phyloP scores from a whole-genome alignment of 495 filamentous ascomycete genomes.

The Talaromyces liani region DNA sequence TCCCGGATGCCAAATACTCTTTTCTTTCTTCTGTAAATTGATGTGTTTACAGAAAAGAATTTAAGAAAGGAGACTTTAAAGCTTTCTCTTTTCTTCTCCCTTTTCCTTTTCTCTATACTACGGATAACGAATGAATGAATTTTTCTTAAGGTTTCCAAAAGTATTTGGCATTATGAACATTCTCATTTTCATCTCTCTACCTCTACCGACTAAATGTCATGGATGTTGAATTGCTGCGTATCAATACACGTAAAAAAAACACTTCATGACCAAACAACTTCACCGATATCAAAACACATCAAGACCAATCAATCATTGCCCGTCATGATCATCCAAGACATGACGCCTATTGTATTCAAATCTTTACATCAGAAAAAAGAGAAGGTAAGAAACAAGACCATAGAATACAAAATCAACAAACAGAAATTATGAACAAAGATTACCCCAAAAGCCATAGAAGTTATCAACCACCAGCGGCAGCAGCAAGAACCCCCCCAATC shows the following conservation, averaged over 20 bases:
- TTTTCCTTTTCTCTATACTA: slow-evolving; percentile 1
- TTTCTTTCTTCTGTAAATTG: slow-evolving; percentile 7
- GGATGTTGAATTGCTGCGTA: background rate
- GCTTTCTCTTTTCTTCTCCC: background rate
- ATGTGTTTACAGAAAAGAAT: background rate
- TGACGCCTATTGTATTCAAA: background rate
- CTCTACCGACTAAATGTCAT: background rate
- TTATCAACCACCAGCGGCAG: slow-evolving; percentile 27
- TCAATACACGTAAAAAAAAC: background rate
- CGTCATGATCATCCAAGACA: background rate
- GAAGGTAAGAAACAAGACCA: background rate
- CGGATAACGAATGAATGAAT: slow-evolving; percentile 8
- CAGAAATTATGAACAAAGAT: too few relatives aligned
- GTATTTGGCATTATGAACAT: background rate
- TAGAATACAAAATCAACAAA: background rate
- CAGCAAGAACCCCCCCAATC: slow-evolving; percentile 49
- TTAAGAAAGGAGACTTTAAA: background rate
- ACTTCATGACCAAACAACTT: background rate
- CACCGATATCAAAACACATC: background rate
- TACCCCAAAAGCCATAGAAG: background rate
- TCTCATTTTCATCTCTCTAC: background rate
- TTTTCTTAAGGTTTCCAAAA: background rate
- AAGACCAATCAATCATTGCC: background rate
- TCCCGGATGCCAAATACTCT: slow-evolving; percentile 1
- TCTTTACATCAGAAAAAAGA: background rate